Conservation (phyloP, 768 basidiomycete species). For the Suillus lakei region DNA sequence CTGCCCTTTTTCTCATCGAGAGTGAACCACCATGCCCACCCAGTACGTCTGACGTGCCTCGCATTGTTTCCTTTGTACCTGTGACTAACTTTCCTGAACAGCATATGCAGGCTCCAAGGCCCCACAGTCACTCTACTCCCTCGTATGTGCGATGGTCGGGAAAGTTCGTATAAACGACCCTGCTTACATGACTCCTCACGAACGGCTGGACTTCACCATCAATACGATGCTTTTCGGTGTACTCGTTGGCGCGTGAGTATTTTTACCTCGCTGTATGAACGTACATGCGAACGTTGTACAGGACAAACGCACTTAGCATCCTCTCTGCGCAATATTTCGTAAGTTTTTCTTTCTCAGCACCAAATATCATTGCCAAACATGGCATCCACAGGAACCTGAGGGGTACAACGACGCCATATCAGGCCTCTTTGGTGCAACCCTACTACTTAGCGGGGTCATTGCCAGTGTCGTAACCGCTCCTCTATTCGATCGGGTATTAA, state of each 20-base stretch:
- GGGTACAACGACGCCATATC: conserved; percentile 72
- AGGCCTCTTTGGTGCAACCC: conserved; percentile 71
- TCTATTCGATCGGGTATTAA: conserved; percentile 83
- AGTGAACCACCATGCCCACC: conserved; percentile 76
- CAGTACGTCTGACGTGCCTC: conserved; percentile 48
- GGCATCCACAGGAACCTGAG: conserved; percentile 56
- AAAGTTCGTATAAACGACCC: conserved; percentile 38
- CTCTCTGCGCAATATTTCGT: conserved; percentile 74
- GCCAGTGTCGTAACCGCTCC: conserved; percentile 73
- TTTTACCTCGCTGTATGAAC: conserved; percentile 1
- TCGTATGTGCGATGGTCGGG: conserved; percentile 60
- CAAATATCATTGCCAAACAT: neutral
- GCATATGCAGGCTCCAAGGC: conserved; percentile 72
- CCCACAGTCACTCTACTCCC: conserved; percentile 55
- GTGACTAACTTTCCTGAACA: conserved; percentile 28
- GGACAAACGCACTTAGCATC: conserved; percentile 66
- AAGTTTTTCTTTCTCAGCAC: conserved; percentile 24
- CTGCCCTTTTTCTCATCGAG: conserved; percentile 61
- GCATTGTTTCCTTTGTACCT: neutral
- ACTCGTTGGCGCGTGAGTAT: conserved; percentile 64
- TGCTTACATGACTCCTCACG: conserved; percentile 62
- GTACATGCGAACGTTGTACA: conserved; percentile 27
- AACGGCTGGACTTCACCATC: conserved; percentile 75
- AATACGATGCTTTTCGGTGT: conserved; percentile 64
- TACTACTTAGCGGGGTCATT: conserved; percentile 74